Conservation (phyloP, 2,329 filamentous ascomycete species). For the Alternaria sp. region DNA sequence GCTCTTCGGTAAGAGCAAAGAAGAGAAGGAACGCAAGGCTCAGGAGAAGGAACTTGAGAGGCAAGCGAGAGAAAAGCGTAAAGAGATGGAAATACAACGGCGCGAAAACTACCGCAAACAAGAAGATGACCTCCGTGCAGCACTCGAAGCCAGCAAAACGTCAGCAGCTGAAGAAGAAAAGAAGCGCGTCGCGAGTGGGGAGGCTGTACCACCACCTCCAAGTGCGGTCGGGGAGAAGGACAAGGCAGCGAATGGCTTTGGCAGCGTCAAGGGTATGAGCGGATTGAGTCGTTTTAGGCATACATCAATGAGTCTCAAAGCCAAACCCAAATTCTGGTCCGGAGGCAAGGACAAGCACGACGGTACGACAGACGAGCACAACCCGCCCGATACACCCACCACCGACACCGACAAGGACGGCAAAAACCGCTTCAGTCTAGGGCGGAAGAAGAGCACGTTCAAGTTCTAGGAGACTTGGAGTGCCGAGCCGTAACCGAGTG, state of each 20-base stretch:
- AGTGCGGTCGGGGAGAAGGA: slow-evolving; percentile 4
- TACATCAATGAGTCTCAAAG: slow-evolving; percentile 78
- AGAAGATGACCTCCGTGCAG: slow-evolving; percentile 68
- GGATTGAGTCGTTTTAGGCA: slow-evolving; percentile 70
- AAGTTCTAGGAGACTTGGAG: slow-evolving; percentile 23
- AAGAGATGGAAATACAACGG: slow-evolving; percentile 58
- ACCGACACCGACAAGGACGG: slow-evolving; percentile 64
- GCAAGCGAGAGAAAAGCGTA: slow-evolving; percentile 54
- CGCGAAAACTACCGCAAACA: slow-evolving; percentile 63
- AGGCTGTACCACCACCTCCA: slow-evolving; percentile 10
- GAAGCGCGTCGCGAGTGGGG: slow-evolving; percentile 22
- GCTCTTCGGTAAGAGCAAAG: slow-evolving; percentile 67
- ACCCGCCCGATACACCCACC: slow-evolving; percentile 32
- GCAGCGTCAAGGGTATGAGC: slow-evolving; percentile 39
- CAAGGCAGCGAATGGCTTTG: slow-evolving; percentile 46
- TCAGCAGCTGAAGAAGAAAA: slow-evolving; percentile 59
- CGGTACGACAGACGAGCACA: slow-evolving; percentile 26
- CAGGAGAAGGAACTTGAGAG: slow-evolving; percentile 61
- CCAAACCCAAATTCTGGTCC: slow-evolving; percentile 75
- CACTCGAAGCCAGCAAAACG: slow-evolving; percentile 70
- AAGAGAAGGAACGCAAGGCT: slow-evolving; percentile 66
- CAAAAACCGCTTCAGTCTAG: slow-evolving; percentile 71
- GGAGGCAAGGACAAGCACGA: slow-evolving; percentile 42
- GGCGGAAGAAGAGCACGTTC: slow-evolving; percentile 73
- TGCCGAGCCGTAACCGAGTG: not conserved